phyloP scores from a whole-genome alignment of 352 stramenopile species.

The Phytophthora tentaculata region DNA sequence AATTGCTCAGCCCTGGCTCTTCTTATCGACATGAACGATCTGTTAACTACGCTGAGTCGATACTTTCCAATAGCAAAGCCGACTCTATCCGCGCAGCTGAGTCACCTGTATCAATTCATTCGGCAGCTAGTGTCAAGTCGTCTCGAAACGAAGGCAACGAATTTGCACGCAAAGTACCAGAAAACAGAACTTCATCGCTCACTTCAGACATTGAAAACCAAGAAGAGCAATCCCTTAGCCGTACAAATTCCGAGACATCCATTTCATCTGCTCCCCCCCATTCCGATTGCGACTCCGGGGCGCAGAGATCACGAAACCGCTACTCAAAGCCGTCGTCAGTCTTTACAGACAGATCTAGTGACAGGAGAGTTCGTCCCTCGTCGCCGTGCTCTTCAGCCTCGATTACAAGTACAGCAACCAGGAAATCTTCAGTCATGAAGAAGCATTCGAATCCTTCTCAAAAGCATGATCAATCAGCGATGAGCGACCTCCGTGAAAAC shows the following conservation, averaged over 20 bases:
- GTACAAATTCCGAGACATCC: conserved; percentile 28
- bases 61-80: not conserved
- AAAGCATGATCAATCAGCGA: conserved; percentile 3
- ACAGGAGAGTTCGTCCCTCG: not conserved
- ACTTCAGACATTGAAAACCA: conserved; percentile 14
- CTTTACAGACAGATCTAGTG: conserved; percentile 4
- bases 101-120: not conserved
- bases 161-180: not conserved
- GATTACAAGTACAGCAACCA: conserved; percentile 1
- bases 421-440: too few relatives aligned
- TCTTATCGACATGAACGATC: not conserved
- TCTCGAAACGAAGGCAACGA: not conserved
- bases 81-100: conserved; percentile 26
- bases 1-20: not conserved
- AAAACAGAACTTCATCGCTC: not conserved
- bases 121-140: not conserved
- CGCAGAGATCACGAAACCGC: not conserved
- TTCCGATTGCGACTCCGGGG: conserved; percentile 1
- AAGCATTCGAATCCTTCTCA: too few relatives aligned
- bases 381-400: conserved; percentile 25
- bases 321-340: conserved; percentile 8
- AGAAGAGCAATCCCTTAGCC: conserved; percentile 22
- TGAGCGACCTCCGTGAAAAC: conserved; percentile 49
- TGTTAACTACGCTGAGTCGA: not conserved
- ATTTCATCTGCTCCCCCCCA: conserved; percentile 8